Evolutionary conservation across 2,329 filamentous ascomycete species (phyloP), one percentile per base, ranked within the genome.

Genomic region (Biscogniauxia mediterranea): DNA sequence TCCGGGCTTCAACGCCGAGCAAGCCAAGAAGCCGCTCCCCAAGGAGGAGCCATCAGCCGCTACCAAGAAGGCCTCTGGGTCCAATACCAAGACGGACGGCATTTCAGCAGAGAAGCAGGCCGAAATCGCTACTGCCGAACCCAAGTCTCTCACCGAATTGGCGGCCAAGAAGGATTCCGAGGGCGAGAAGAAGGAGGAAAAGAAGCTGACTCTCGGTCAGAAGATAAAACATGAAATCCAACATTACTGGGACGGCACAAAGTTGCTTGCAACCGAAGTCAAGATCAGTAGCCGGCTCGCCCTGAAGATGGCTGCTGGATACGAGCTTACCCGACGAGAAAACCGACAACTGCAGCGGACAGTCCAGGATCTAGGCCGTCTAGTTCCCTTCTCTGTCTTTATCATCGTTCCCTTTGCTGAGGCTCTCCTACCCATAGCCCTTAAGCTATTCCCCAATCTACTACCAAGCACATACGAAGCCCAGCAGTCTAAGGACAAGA

Each of bases 171-270:
- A 89, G 77, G 82, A 88, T 66, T 85, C 84, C 57, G 74, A 82
- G 0, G 76, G 84, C 8, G 83, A 86, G 60, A 87, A 87, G 72
- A 83, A 86, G 67, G 86, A 90, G 77, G 82, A 87, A 68, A 89
- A 93, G 81, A 97, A 97, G 74, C 79, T 97, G 77, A 97, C 93
- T 0, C 55, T 98, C 1, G 89, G 87, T 77, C 91, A 98, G 76
- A 96, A 93, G 80, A 88, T 99, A 73, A 99, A 97, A 84, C 93
- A 96, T 76, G 95, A 99, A 78, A 84, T 83, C 15, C 87, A 89
- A 64, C 95, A 99, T 77, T 99, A 99, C 80, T 98, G 95, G 94
- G 95, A 99, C 78, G 95, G 95, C 62, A 98, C 93, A 26, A 99
- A 99, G 79, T 83, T 99, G 71, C 82, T 99, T 68, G 93, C 89